Percentiles rank a stretch among this genome's conserved stretches.
These are phyloP conservation scores for Fraxinus cuspidata DNA, from an alignment of 257 asterid genomes.

Conservation along the genomic window DNA sequence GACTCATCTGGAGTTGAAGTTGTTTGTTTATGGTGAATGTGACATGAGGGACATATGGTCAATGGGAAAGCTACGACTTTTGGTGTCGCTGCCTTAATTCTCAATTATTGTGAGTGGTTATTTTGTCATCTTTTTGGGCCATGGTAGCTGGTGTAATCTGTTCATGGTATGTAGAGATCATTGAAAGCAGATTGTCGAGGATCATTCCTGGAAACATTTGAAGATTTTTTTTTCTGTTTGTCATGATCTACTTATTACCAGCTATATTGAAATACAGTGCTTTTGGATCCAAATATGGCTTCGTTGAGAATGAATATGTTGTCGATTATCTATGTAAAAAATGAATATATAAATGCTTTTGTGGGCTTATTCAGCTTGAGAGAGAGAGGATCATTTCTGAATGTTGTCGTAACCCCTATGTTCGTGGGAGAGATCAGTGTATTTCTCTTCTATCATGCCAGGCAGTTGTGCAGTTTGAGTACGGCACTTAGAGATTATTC, in stretches of 20 bases:
- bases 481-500: background rate
- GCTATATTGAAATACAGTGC: background rate
- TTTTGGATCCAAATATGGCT: background rate
- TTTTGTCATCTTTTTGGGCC: background rate
- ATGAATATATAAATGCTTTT: background rate
- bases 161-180: background rate
- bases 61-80: background rate
- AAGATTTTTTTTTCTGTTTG: background rate
- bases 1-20: background rate
- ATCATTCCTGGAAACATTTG: background rate
- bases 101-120: background rate
- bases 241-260: background rate
- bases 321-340: background rate
- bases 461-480: background rate
- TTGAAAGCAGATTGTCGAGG: background rate
- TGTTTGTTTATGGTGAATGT: background rate
- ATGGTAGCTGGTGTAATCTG: background rate
- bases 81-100: background rate
- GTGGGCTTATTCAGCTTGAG: background rate
- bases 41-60: background rate
- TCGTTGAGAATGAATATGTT: background rate
- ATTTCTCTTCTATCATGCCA: background rate
- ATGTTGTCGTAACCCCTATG: background rate
- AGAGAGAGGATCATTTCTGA: background rate
- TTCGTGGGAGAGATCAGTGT: background rate